Evolutionary conservation across 1,284 basidiomycete genomes (phyloP).

Genomic region (Trichosporon faecale): DNA sequence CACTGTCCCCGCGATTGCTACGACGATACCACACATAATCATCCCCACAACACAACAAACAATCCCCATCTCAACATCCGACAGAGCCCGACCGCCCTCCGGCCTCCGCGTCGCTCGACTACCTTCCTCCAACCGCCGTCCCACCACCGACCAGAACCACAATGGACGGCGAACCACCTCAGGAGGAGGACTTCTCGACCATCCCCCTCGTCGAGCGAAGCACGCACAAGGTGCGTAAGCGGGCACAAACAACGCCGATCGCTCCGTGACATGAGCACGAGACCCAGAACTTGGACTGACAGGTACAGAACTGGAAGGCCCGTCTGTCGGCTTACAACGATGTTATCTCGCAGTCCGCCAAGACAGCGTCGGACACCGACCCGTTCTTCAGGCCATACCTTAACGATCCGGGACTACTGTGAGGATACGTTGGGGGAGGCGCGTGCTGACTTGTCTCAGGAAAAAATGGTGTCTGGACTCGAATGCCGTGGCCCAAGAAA

Average conservation of each 20-base stretch:
- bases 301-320: constrained; percentile 84
- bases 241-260: not conserved
- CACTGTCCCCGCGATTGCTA: not conserved
- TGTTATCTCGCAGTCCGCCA: constrained; percentile 74
- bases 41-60: not conserved
- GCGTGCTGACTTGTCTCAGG: constrained; percentile 50
- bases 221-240: constrained; percentile 66
- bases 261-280: not conserved
- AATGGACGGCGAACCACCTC: constrained; percentile 85
- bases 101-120: not conserved
- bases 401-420: constrained; percentile 53
- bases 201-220: constrained; percentile 80
- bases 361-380: constrained; percentile 86
- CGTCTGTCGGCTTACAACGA: constrained; percentile 88
- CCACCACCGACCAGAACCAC: constrained; percentile 59
- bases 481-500: constrained; percentile 98
- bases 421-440: constrained; percentile 10
- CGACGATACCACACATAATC: not conserved
- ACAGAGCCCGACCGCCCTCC: not conserved
- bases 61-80: not conserved
- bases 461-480: constrained; percentile 86
- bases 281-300: not conserved
- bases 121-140: constrained; percentile 4
- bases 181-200: constrained; percentile 87
- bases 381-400: constrained; percentile 88